These are phyloP conservation scores for Erigeron philadelphicus DNA, from an alignment of 140 eudicot genomes.

Conservation along the genomic window DNA sequence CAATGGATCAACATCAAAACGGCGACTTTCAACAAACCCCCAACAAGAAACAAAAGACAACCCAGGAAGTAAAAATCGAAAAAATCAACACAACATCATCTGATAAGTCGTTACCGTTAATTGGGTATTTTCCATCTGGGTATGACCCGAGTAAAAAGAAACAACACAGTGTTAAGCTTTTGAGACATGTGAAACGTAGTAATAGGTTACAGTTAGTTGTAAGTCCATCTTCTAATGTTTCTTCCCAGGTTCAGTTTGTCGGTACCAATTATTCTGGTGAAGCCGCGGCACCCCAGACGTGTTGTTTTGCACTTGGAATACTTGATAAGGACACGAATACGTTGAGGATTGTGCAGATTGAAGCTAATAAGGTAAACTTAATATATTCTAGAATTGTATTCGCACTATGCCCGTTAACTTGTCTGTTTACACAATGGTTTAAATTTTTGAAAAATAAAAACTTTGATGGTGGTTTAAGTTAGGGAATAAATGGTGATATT, in stretches of 20 bases:
- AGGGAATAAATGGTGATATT: too few species aligned
- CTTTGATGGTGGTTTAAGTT: too few species aligned
- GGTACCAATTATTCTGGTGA: constrained; percentile 82
- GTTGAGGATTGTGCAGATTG: constrained; percentile 64
- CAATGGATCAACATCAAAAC: background rate
- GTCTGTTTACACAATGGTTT: too few species aligned
- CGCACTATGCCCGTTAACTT: too few species aligned
- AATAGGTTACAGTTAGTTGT: constrained; percentile 57
- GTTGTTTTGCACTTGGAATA: constrained; percentile 64
- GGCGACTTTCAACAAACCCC: constrained; percentile 12
- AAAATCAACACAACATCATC: constrained; percentile 20
- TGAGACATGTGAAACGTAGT: constrained; percentile 31
- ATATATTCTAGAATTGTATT: too few species aligned
- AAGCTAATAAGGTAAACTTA: constrained; percentile 48
- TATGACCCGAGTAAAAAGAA: constrained; percentile 43
- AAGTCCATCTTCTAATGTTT: constrained; percentile 30
- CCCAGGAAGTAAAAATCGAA: constrained; percentile 39
- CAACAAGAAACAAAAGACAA: constrained; percentile 27
- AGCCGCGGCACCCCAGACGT: constrained; percentile 53
- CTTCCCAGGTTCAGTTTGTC: constrained; percentile 46
- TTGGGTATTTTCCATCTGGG: constrained; percentile 70
- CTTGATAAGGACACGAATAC: constrained; percentile 58
- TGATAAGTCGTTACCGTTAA: constrained; percentile 47
- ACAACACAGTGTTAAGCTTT: constrained; percentile 40
- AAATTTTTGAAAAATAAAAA: too few species aligned